Base-by-base conservation (phyloP, 83 land plant genomes). In the Picea engelmannii region DNA sequence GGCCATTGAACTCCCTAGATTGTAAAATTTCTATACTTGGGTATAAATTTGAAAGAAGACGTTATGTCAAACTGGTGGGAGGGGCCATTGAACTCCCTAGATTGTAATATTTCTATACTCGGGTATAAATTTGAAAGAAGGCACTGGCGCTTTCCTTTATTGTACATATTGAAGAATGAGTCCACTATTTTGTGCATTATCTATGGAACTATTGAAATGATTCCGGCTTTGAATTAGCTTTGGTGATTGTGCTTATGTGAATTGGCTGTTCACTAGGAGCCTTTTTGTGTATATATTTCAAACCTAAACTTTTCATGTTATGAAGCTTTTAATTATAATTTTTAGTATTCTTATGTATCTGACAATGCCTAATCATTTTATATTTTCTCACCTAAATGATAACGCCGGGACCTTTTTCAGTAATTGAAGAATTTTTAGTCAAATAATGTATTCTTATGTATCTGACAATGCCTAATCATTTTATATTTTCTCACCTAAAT, bases 141-240 rank as follows among this genome's bases (percentile, higher is more conserved):
- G 76, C 76, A 47, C 24, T 21, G 25, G 23, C 47, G 76, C 76
- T 47, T 73, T 73, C 25, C 31, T 73, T 44, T 73, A n/a, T 69
- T 73, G 76, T 73, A 73, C 76, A 73, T 42, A 73, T 47, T 73
- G 76, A 73, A 73, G 76, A 73, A n/a, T 73, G 76, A 47, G 21
- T 23, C 21, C 55, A 21, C 21, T 73, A 44, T 42, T 18, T 73
- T 42, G 21, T 20, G 58, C 73, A 38, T 18, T 69, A 16, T 69
- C 21, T 69, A 11, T 69, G 74, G n/a, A n/a, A n/a, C n/a, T n/a
- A n/a, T n/a, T n/a, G n/a, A 18, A 38, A 38, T 17, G 59, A 55
- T 12, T 55, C 59, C 59, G 2, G 20, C 0, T 38, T 17, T 69
- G 44, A 38, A 31, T 68, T 38, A 69, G 13, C 59, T 44, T 38